These are phyloP conservation scores for Coemansia sp. DNA, from an alignment of 192 early-diverging fungal species.

Conservation along the genomic window DNA sequence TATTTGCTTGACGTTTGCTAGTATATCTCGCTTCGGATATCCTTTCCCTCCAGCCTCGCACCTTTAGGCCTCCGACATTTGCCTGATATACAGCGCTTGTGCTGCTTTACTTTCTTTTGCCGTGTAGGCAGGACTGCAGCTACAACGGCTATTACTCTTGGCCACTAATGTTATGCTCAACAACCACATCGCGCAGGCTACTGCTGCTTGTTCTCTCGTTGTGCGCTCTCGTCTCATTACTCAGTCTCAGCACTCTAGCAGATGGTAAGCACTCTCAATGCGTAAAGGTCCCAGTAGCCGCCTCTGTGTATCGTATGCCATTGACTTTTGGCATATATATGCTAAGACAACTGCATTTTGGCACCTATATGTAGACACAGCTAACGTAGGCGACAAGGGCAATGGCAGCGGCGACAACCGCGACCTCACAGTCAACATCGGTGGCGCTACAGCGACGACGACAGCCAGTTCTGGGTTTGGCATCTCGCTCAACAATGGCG, in stretches of 20 bases:
- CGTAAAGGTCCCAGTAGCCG: background rate
- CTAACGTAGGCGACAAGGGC: background rate
- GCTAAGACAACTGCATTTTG: background rate
- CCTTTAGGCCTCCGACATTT: background rate
- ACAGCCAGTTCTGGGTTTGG: slow-evolving; percentile 18
- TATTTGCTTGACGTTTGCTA: background rate
- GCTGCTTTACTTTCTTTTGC: background rate
- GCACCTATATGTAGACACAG: background rate
- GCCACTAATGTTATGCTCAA: background rate
- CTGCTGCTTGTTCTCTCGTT: slow-evolving; percentile 2
- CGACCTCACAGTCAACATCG: slow-evolving; percentile 28
- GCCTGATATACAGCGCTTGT: slow-evolving; percentile 2
- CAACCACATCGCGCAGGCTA: slow-evolving; percentile 2
- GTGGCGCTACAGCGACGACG: slow-evolving; percentile 21
- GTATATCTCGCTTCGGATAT: background rate
- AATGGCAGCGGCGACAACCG: slow-evolving; percentile 19
- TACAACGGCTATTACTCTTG: background rate
- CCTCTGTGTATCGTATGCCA: too few species aligned
- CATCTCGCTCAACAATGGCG: slow-evolving; percentile 31
- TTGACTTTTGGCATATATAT: background rate
- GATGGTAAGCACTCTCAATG: slow-evolving; percentile 11
- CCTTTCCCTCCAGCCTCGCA: background rate
- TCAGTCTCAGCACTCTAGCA: slow-evolving; percentile 5
- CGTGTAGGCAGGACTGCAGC: background rate
- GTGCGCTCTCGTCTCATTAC: background rate